Evolutionary conservation across 306 rosid genomes (phyloP).

Genomic region (Castanea sativa): DNA sequence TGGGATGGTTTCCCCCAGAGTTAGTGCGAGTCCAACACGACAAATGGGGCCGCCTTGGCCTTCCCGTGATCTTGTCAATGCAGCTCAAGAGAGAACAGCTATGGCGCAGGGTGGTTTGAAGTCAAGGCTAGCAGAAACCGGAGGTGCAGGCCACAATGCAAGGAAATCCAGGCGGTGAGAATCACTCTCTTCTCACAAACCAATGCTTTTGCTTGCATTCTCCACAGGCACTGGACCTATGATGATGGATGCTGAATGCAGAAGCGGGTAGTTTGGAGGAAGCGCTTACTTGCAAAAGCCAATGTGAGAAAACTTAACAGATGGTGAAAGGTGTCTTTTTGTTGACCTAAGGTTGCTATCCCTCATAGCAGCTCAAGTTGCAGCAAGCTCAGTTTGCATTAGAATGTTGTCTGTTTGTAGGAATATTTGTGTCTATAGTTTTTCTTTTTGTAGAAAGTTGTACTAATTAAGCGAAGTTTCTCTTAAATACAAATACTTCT

Average conservation of each 20-base stretch:
- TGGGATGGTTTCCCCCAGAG: conserved; percentile 54
- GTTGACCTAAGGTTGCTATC: background rate
- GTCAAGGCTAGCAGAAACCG: conserved; percentile 70
- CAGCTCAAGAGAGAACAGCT: conserved; percentile 57
- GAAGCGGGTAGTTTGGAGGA: conserved; percentile 5
- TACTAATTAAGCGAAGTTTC: conserved; percentile 23
- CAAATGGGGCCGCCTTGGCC: conserved; percentile 80
- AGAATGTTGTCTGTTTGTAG: conserved; percentile 3
- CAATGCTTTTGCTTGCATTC: conserved; percentile 12
- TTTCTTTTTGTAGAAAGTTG: conserved; percentile 23
- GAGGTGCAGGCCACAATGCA: conserved; percentile 52
- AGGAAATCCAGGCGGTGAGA: conserved; percentile 66
- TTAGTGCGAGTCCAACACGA: conserved; percentile 71
- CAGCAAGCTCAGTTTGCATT: conserved; percentile 30
- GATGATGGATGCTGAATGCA: conserved; percentile 3
- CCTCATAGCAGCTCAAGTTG: conserved; percentile 31
- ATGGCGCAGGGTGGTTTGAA: conserved; percentile 54
- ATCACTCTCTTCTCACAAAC: background rate
- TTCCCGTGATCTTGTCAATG: conserved; percentile 48
- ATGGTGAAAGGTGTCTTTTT: background rate
- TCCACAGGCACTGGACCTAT: background rate
- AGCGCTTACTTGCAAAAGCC: conserved; percentile 8
- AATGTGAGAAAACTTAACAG: conserved; percentile 3
- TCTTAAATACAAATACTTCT: conserved; percentile 28
- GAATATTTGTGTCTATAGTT: conserved; percentile 28